Evolutionary conservation across 2,329 filamentous ascomycete genomes (phyloP), one percentile per base, ranked within the genome.

Genomic region (Microsporum canis): DNA sequence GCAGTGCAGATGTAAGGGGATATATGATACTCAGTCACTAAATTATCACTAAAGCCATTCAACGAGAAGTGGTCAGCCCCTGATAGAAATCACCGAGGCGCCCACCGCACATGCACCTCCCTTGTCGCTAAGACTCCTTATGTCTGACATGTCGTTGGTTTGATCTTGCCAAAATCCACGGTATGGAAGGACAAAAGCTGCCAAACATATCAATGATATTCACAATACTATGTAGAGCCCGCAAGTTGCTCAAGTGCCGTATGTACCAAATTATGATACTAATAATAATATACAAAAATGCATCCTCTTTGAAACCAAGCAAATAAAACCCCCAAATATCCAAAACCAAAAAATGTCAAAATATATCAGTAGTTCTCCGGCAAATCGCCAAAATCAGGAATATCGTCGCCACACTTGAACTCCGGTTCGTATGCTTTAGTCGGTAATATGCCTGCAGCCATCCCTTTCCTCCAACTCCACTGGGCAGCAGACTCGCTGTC

Each of bases 401-500:
- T 67, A 29, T 65, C 63, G 64, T 74, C 72, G 3, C 73, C 80
- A 72, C 88, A 92, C 68, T 84, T 84, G 68, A 89, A 92, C n/a
- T 79, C 77, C 38, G 85, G 80, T 27, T 84, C 76, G 70, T 87
- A 90, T 0, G 88, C 87, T 76, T 88, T 87, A 43, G 77, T 72
- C 1, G 94, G 94, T 75, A 99, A 73, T 56, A 92, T 89, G 0
- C 89, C 89, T 1, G 88, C 88, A 59, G 81, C 81, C 64, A 91
- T 78, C 0, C 90, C 91, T 65, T 85, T 80, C 74, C 91, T 71
- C 56, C 75, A 77, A 72, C 91, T 96, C 94, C 94, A 99, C 76
- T 96, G 90, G 63, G 85, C 80, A 57, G 88, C 86, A 65, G 76
- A 80, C 78, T 97, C 92, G 34, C 92, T 96, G 75, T 91, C 84